Conservation (phyloP, 306 rosid genomes). For the Malus fusca region DNA sequence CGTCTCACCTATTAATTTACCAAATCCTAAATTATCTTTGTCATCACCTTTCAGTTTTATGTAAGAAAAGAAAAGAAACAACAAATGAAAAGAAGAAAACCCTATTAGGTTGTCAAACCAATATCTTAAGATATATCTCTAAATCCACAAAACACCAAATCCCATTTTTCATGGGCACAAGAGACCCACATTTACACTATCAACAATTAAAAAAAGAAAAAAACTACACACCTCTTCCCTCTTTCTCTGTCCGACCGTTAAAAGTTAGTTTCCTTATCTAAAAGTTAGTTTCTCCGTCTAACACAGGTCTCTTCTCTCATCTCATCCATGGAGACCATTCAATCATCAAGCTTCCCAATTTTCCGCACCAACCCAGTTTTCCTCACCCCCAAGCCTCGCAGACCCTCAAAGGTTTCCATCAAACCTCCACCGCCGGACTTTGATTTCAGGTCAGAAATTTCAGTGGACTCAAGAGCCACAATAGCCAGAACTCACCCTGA, state of each 20-base stretch:
- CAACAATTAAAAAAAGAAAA: background rate
- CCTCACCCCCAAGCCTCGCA: slow-evolving; percentile 14
- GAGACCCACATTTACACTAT: background rate
- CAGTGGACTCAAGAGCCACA: slow-evolving; percentile 39
- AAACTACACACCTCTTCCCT: background rate
- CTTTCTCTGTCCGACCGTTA: background rate
- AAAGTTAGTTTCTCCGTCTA: background rate
- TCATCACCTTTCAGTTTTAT: no score
- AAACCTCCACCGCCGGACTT: slow-evolving; percentile 66
- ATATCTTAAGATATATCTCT: no score
- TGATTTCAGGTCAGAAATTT: slow-evolving; percentile 56
- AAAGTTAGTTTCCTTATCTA: background rate
- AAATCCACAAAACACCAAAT: background rate
- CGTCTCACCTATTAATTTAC: no score
- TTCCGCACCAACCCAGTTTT: slow-evolving; percentile 38
- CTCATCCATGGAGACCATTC: slow-evolving; percentile 46
- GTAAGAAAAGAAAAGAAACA: no score
- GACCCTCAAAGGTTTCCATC: slow-evolving; percentile 43
- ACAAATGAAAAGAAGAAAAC: no score
- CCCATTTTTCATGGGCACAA: background rate
- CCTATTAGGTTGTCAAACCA: no score
- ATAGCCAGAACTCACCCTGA: slow-evolving; percentile 62
- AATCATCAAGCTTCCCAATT: slow-evolving; percentile 48
- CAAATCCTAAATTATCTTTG: no score
- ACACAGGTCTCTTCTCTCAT: background rate